Evolutionary conservation across 2,329 filamentous ascomycete genomes (phyloP).

Genomic region (Dothiorella sarmentorum): DNA sequence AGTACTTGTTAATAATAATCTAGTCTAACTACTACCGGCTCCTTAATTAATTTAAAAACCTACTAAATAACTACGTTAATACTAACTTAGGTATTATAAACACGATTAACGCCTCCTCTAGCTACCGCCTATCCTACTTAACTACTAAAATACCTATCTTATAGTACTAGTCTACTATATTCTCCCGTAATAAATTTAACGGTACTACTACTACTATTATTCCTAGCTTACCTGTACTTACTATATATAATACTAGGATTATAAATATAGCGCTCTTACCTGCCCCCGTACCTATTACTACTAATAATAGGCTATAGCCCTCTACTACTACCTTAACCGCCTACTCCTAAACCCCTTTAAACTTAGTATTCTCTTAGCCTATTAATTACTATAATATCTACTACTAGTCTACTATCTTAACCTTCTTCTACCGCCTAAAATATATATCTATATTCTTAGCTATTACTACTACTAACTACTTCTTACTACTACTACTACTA

Average conservation of each 20-base stretch:
- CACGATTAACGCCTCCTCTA: constrained; percentile 17
- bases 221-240: background rate
- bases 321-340: constrained; percentile 18
- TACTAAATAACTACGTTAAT: constrained; percentile 17
- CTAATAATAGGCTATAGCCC: constrained; percentile 11
- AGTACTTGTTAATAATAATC: constrained; percentile 18
- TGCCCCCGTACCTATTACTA: constrained; percentile 21
- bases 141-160: constrained; percentile 14
- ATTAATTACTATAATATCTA: constrained; percentile 4
- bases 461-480: background rate
- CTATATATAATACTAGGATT: constrained; percentile 14
- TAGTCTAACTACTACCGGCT: constrained; percentile 14
- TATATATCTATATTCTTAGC: background rate
- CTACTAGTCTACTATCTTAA: background rate
- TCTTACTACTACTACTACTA: too few species aligned
- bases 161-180: constrained; percentile 16
- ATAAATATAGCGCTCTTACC: constrained; percentile 24
- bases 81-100: constrained; percentile 22
- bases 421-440: background rate
- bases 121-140: constrained; percentile 14
- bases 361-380: constrained; percentile 1
- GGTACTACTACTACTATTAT: constrained; percentile 23
- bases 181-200: constrained; percentile 19
- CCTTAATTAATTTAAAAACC: constrained; percentile 18
- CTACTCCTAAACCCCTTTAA: constrained; percentile 19